A percentile compares a stretch with the other conserved stretches of the same genome.
phyloP scores from a whole-genome alignment of 805 yeast species.

The Starmerella sirachaensis region DNA sequence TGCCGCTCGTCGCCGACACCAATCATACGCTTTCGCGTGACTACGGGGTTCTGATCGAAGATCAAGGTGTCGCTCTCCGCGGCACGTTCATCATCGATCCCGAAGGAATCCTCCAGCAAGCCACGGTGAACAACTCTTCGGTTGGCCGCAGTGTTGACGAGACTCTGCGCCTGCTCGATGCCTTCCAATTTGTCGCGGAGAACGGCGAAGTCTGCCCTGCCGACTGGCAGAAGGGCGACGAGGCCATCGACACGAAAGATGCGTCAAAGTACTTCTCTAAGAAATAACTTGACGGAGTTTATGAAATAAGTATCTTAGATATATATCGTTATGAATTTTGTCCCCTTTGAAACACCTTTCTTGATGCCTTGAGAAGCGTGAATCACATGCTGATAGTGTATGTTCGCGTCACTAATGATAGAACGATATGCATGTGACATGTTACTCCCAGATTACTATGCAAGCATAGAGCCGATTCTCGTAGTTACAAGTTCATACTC shows the following conservation, averaged over 20 bases:
- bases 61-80: slow-evolving; percentile 93
- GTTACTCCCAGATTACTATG: no score
- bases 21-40: slow-evolving; percentile 89
- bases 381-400: no score
- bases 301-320: no score
- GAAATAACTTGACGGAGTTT: no score
- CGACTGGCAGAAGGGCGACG: slow-evolving; percentile 95
- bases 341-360: no score
- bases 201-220: slow-evolving; percentile 99
- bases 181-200: slow-evolving; percentile 98
- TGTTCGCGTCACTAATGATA: no score
- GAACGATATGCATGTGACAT: no score
- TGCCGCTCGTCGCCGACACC: slow-evolving; percentile 93
- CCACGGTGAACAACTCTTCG: slow-evolving; percentile 96
- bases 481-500: no score
- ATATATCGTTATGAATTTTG: no score
- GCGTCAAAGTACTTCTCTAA: slow-evolving; percentile 22
- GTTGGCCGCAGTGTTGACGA: slow-evolving; percentile 99
- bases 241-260: slow-evolving; percentile 52
- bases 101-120: slow-evolving; percentile 85
- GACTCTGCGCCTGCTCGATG: slow-evolving; percentile 92
- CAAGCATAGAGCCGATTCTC: no score
- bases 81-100: slow-evolving; percentile 98
- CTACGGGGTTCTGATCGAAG: slow-evolving; percentile 96
- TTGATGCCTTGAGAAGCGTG: no score